phyloP scores from a whole-genome alignment of 2,329 filamentous ascomycete species.

The Dendrostoma leiphaemia region DNA sequence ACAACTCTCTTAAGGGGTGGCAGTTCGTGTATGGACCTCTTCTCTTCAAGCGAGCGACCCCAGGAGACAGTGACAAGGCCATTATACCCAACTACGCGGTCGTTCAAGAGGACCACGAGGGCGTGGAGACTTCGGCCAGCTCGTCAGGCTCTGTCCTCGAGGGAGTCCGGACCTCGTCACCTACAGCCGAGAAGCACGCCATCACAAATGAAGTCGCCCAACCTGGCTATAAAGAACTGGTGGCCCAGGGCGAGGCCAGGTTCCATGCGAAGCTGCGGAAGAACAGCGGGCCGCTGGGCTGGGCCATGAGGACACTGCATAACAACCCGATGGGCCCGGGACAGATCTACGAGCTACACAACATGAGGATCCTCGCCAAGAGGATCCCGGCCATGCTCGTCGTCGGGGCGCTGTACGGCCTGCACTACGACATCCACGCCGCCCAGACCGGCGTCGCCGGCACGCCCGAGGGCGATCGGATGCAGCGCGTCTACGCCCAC shows the following conservation, averaged over 20 bases:
- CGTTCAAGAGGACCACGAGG: constrained; percentile 62
- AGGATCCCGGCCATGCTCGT: constrained; percentile 68
- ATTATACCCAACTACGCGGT: constrained; percentile 77
- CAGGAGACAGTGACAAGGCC: constrained; percentile 49
- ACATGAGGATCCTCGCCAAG: constrained; percentile 61
- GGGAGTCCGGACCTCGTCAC: constrained; percentile 23
- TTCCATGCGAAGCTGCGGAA: constrained; percentile 63
- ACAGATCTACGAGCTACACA: constrained; percentile 71
- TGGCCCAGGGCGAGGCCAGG: constrained; percentile 53
- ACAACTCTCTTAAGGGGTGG: constrained; percentile 63
- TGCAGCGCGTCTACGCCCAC: constrained; percentile 64
- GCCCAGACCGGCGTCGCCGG: constrained; percentile 69
- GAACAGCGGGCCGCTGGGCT: constrained; percentile 68
- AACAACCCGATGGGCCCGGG: constrained; percentile 72
- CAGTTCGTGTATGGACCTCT: constrained; percentile 62
- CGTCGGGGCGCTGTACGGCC: constrained; percentile 65
- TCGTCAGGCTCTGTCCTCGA: constrained; percentile 18
- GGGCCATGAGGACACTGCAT: constrained; percentile 77
- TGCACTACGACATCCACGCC: constrained; percentile 79
- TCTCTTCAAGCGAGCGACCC: constrained; percentile 58
- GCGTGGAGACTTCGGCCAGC: constrained; percentile 24
- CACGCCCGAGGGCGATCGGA: constrained; percentile 70
- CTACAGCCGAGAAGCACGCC: constrained; percentile 39
- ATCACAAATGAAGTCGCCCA: constrained; percentile 48
- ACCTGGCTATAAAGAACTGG: constrained; percentile 60